Evolutionary conservation across 345 rosid genomes (phyloP).

Genomic region (Lumnitzera racemosa): DNA sequence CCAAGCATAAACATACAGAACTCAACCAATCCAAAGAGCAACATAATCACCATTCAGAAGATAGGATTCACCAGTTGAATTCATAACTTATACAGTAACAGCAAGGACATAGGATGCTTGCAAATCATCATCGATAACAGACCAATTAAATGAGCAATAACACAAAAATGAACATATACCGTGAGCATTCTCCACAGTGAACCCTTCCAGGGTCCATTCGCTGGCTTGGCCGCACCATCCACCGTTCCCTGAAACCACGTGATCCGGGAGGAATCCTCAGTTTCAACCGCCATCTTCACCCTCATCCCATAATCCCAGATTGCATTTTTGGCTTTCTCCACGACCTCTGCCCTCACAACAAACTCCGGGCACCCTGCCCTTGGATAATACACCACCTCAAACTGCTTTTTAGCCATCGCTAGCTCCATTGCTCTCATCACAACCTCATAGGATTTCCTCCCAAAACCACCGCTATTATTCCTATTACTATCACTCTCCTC

Average conservation of each 20-base stretch:
- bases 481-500: conserved; percentile 10
- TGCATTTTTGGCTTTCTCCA: conserved; percentile 44
- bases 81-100: too few species aligned
- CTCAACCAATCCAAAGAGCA: too few species aligned
- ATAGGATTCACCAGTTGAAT: too few species aligned
- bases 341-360: conserved; percentile 69
- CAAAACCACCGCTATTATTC: conserved; percentile 34
- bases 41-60: too few species aligned
- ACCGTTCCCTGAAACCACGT: conserved; percentile 76
- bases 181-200: conserved; percentile 92
- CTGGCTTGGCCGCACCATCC: conserved; percentile 26
- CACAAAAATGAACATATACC: conserved; percentile 26
- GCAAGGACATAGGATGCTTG: too few species aligned
- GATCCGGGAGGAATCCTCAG: conserved; percentile 68
- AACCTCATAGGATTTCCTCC: conserved; percentile 35
- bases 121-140: not conserved
- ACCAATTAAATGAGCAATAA: not conserved
- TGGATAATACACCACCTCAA: conserved; percentile 79
- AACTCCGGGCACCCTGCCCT: conserved; percentile 68
- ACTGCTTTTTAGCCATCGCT: conserved; percentile 50
- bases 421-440: conserved; percentile 45
- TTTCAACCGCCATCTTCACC: conserved; percentile 75
- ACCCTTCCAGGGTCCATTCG: conserved; percentile 51
- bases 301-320: conserved; percentile 62
- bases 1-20: too few species aligned